These are phyloP conservation scores for Chrysanthemum seticuspe DNA, from an alignment of 129 eudicot genomes.

Conservation along the genomic window DNA sequence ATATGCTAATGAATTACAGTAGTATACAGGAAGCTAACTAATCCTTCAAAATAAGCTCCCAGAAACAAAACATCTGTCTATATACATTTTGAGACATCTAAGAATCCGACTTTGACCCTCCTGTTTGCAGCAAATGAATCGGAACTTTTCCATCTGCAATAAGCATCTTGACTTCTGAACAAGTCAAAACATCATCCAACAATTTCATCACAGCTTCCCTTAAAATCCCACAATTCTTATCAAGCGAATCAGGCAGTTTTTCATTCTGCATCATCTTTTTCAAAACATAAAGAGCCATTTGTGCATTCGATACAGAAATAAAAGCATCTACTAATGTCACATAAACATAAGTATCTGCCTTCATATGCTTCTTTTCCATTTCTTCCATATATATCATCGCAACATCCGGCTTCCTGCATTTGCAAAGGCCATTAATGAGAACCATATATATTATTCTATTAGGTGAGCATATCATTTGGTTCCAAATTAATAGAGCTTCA, in stretches of 20 bases:
- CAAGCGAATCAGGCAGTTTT: slow-evolving; percentile 34
- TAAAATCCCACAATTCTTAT: slow-evolving; percentile 41
- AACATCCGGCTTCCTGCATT: slow-evolving; percentile 52
- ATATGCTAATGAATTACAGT: not conserved
- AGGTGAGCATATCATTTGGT: slow-evolving; percentile 59
- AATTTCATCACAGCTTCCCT: slow-evolving; percentile 44
- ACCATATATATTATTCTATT: slow-evolving; percentile 78
- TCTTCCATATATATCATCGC: slow-evolving; percentile 49
- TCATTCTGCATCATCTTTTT: slow-evolving; percentile 48
- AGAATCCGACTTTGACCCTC: slow-evolving; percentile 9
- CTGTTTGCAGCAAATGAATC: slow-evolving; percentile 23
- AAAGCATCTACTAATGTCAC: slow-evolving; percentile 59
- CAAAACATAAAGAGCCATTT: slow-evolving; percentile 46
- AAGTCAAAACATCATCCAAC: slow-evolving; percentile 45
- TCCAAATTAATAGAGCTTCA: slow-evolving; percentile 68
- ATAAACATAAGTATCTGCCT: slow-evolving; percentile 56
- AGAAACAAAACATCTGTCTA: slow-evolving; percentile 14
- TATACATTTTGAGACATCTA: slow-evolving; percentile 20
- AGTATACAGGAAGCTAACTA: slow-evolving; percentile 10
- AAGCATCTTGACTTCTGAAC: slow-evolving; percentile 31
- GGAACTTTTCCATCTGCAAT: slow-evolving; percentile 45
- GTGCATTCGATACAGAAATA: slow-evolving; percentile 43
- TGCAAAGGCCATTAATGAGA: slow-evolving; percentile 82
- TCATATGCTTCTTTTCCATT: slow-evolving; percentile 70
- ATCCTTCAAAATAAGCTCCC: slow-evolving; percentile 20